phyloP scores from a whole-genome alignment of 2,329 filamentous ascomycete genomes.

The Xylariaceae sp. region DNA sequence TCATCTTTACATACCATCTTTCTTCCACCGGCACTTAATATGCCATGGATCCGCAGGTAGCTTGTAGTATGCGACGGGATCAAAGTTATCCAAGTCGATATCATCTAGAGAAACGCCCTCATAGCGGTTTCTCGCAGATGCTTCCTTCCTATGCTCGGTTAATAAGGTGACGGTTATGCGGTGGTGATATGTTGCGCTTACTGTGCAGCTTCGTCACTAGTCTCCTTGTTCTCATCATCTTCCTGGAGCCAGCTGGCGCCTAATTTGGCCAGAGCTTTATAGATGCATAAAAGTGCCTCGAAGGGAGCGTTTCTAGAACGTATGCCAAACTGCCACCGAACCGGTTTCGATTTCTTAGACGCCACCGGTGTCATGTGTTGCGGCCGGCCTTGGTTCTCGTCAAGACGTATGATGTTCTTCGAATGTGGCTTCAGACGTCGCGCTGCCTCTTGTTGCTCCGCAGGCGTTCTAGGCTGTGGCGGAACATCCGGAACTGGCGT shows the following conservation, averaged over 20 bases:
- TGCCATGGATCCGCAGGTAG: conserved; percentile 95
- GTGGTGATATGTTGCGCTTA: conserved; percentile 25
- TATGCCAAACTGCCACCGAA: conserved; percentile 98
- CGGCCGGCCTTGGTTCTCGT: conserved; percentile 56
- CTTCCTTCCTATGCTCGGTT: conserved; percentile 20
- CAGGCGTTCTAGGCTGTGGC: conserved; percentile 51
- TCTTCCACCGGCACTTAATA: conserved; percentile 83
- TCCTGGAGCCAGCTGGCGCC: conserved; percentile 81
- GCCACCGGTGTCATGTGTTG: conserved; percentile 61
- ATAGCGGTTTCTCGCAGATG: conserved; percentile 26
- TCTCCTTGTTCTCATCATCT: conserved; percentile 50
- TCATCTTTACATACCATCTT: conserved; percentile 62
- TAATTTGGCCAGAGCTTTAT: conserved; percentile 82
- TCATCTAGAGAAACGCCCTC: conserved; percentile 27
- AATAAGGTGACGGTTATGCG: not conserved
- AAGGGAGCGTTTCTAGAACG: conserved; percentile 88
- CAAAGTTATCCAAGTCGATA: conserved; percentile 37
- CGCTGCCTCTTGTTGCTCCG: conserved; percentile 76
- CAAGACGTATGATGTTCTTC: conserved; percentile 61
- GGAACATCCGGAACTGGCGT: conserved; percentile 46
- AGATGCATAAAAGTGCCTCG: conserved; percentile 91
- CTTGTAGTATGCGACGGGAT: conserved; percentile 62
- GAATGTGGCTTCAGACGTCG: conserved; percentile 82
- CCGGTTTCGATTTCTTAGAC: conserved; percentile 68
- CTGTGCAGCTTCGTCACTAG: conserved; percentile 42